Evolutionary conservation across 139 green algal genomes (phyloP), one percentile per base, ranked within the genome.

Genomic region (Chlorella vulgaris): DNA sequence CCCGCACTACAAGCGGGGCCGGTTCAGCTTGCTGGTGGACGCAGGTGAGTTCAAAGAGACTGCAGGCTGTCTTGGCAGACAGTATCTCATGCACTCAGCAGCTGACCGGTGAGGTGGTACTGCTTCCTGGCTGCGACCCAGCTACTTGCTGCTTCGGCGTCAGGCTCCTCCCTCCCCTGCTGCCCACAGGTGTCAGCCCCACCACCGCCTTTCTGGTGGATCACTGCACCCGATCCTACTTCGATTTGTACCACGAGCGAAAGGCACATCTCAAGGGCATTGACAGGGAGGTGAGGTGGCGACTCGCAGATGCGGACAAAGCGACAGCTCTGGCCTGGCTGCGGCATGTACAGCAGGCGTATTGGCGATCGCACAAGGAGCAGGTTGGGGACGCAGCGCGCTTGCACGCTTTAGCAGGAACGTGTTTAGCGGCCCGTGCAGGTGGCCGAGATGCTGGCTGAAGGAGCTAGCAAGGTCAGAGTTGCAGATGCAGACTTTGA

Each of bases 1-100:
- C 28, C 93, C 93, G 15, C 51, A 85, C 31, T 97, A 91, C 91
- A 94, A 95, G 82, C 85, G 92, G 0, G 93, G 93, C 15, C 84
- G 91, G 63, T 97, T 97, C 84, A 90, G 78, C 29, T 78, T 97
- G 42, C 80, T 97, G 66, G 91, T 96, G 50, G 88, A 96, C 61
- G 90, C 86, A 15, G 40, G 43, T 60, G 69, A 10, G 69, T 2
- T 31, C n/a, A 38, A 22, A 15, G 15, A 55, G 47, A 15, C 15
- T 55, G 47, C n/a, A n/a, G n/a, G n/a, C n/a, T n/a, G 47, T 55
- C 15, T 55, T 10, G 47, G 47, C 47, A 55, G 13, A 15, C 10
- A 55, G 47, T 15, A 55, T 55, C 13, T 55, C 13, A 15, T 10
- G 47, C 47, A 55, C 47, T 10, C 15, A 15, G 47, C 47, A 15